Evolutionary conservation across 1,284 basidiomycete genomes (phyloP), one percentile per base, ranked within the genome.

Genomic region (Naganishia sp.): DNA sequence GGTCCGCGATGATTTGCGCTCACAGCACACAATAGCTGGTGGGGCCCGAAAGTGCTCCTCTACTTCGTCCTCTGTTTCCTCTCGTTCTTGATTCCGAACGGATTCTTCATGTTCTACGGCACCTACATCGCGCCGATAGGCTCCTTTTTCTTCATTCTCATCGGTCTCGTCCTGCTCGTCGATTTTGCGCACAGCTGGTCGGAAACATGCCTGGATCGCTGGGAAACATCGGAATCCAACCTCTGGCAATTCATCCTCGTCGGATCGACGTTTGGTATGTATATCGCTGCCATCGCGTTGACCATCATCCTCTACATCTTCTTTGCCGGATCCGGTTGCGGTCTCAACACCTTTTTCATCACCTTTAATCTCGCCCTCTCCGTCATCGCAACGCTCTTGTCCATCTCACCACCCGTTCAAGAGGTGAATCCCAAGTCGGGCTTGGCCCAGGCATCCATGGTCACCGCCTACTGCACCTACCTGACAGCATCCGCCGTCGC

Each of bases 121-220:
- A 94, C 95, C 74, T 97, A 95, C 76, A 81, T 95, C 70, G 84
- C 94, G 28, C 85, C 97, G 54, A 86, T 97, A 69, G 93, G 96
- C 49, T 92, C 94, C 1, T 91, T 90, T 3, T 79, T 94, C 68
- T 99, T 99, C 82, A 97, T 99, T 76, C 77, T 84, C n/a, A 88
- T 99, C 71, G 96, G 96, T 52, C 88, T 99, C 45, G 92, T 99
- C 65, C 88, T 99, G 49, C 87, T 99, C 66, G 91, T 99, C 79
- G 95, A 99, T 83, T 98, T 99, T 77, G 96, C 95, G 0, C 96
- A 99, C 76, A 90, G 92, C 2, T 99, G 94, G 94, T 93, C 93
- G 42, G 95, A 99, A 80, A 94, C 88, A 15, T 98, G 95, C 75
- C 85, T 98, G 59, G 90, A 97, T 72, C 92, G 92, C 69, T 98